Percentiles rank a stretch among this genome's conserved stretches.
Conservation (phyloP, 2,329 filamentous ascomycete genomes). For the Calonectria fujianensis region DNA sequence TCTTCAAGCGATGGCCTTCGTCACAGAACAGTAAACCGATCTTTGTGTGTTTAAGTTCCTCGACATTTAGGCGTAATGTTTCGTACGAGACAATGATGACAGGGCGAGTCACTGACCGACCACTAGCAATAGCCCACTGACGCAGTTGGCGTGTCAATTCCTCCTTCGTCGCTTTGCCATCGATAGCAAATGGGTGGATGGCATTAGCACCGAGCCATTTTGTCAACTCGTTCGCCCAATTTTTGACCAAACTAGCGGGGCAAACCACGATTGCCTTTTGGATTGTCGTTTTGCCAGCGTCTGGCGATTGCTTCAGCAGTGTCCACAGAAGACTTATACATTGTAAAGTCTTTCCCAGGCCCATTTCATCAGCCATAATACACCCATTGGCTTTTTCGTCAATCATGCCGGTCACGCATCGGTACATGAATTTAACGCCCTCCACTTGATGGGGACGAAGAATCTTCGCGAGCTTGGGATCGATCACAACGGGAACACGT, state of each 20-base stretch:
- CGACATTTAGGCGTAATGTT: constrained; percentile 91
- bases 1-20: constrained; percentile 97
- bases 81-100: constrained; percentile 99
- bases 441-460: constrained; percentile 97
- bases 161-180: constrained; percentile 96
- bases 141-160: constrained; percentile 92
- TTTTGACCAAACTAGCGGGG: constrained; percentile 95
- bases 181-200: constrained; percentile 94
- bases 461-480: constrained; percentile 91
- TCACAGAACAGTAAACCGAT: constrained; percentile 97
- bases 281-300: constrained; percentile 94
- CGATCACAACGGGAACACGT: constrained; percentile 97
- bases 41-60: constrained; percentile 90
- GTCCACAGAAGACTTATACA: constrained; percentile 99
- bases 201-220: constrained; percentile 98
- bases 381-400: constrained; percentile 96
- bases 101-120: constrained; percentile 91
- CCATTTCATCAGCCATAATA: constrained; percentile 99
- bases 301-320: constrained; percentile 93
- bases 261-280: constrained; percentile 98
- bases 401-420: constrained; percentile 95
- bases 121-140: constrained; percentile 95
- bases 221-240: constrained; percentile 97
- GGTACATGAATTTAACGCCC: constrained; percentile 98
- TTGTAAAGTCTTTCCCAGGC: constrained; percentile 96